Conservation (phyloP, 805 yeast species). For the Kuraishia ogatae region DNA sequence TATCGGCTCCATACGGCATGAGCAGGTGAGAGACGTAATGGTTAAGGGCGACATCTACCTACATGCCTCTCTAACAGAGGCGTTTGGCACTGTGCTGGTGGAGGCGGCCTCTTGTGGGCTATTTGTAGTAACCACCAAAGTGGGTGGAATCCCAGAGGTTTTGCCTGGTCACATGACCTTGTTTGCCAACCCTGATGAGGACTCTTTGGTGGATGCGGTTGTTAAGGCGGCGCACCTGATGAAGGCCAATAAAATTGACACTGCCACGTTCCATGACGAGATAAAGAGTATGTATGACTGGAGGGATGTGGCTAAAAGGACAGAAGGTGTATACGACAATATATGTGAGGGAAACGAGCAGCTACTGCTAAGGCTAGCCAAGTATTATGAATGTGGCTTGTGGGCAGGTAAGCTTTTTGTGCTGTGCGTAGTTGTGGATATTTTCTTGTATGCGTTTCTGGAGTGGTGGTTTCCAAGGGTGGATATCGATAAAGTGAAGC, state of each 20-base stretch:
- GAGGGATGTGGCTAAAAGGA: constrained; percentile 80
- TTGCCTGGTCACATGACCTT: constrained; percentile 89
- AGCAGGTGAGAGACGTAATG: constrained; percentile 89
- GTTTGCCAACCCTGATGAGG: constrained; percentile 83
- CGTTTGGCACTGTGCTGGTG: constrained; percentile 93
- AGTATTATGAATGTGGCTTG: constrained; percentile 62
- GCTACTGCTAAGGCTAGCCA: constrained; percentile 50
- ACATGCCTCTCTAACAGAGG: constrained; percentile 93
- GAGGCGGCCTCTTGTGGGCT: constrained; percentile 98
- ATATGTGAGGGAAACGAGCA: constrained; percentile 10
- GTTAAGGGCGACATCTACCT: constrained; percentile 87
- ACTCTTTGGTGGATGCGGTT: constrained; percentile 66
- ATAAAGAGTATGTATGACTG: constrained; percentile 84
- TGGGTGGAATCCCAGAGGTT: constrained; percentile 97
- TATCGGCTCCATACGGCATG: constrained; percentile 84
- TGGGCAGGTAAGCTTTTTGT: constrained; percentile 85
- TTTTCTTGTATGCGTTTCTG: constrained; percentile 50
- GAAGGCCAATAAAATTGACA: constrained; percentile 51
- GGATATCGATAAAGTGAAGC: constrained; percentile 54
- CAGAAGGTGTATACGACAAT: constrained; percentile 70
- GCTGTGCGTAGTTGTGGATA: constrained; percentile 74
- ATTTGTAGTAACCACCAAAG: constrained; percentile 87
- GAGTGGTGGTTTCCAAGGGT: constrained; percentile 65
- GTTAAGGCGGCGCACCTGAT: constrained; percentile 59
- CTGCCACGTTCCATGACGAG: constrained; percentile 69